Evolutionary conservation across 2,329 filamentous ascomycete genomes (phyloP).

Genomic region (Massarina eburnea): DNA sequence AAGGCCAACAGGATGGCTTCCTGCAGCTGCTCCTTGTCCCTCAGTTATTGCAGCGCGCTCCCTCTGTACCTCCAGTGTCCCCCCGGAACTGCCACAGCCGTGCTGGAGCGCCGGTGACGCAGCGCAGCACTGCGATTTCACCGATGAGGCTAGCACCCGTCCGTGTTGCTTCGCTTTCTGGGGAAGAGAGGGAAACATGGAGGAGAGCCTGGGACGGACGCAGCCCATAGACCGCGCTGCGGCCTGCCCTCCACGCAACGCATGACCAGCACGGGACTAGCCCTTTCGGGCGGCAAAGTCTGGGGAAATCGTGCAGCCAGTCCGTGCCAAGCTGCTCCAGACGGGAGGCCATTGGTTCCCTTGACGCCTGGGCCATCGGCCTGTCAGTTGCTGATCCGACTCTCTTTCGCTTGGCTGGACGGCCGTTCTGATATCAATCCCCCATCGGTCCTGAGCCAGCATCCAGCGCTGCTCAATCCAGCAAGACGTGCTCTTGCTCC

Average conservation of each 20-base stretch:
- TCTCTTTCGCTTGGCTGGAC: slow-evolving; percentile 2
- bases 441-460: background rate
- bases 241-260: slow-evolving; percentile 5
- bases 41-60: slow-evolving; percentile 6
- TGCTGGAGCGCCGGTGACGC: background rate
- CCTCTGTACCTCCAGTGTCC: background rate
- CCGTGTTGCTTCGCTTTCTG: background rate
- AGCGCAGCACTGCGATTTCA: background rate
- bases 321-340: slow-evolving; percentile 2
- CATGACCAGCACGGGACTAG: slow-evolving; percentile 10
- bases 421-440: background rate
- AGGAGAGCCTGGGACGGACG: slow-evolving; percentile 4
- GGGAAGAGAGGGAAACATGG: background rate
- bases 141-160: background rate
- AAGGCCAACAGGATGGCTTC: slow-evolving; percentile 22
- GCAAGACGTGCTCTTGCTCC: no score
- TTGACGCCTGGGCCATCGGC: slow-evolving; percentile 7
- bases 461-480: slow-evolving; percentile 6
- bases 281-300: slow-evolving; percentile 5
- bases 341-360: slow-evolving; percentile 4
- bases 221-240: slow-evolving; percentile 1
- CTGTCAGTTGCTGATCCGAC: slow-evolving; percentile 9
- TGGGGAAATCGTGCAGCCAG: slow-evolving; percentile 10
- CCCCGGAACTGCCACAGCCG: slow-evolving; percentile 3
- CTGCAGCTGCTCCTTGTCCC: slow-evolving; percentile 20